phyloP scores from a whole-genome alignment of 768 basidiomycete species.

The Mycena rosella region DNA sequence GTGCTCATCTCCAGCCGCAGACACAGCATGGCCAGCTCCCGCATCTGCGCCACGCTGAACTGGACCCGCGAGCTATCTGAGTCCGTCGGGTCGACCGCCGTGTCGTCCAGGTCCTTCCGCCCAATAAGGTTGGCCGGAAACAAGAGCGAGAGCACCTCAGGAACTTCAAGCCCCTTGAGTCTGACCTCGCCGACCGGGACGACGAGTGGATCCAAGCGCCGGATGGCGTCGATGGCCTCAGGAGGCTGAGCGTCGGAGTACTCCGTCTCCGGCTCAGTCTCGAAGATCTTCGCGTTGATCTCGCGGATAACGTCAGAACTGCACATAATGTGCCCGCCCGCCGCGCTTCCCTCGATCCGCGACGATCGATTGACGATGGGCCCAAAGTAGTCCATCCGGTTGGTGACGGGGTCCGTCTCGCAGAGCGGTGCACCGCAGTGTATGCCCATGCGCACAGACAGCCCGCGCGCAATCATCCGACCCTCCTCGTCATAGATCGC shows the following conservation, averaged over 20 bases:
- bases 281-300: constrained; percentile 72
- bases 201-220: constrained; percentile 75
- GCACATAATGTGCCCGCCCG: constrained; percentile 95
- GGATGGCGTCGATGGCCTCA: constrained; percentile 81
- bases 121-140: constrained; percentile 83
- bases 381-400: constrained; percentile 98
- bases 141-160: constrained; percentile 87
- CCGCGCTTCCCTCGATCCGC: constrained; percentile 84
- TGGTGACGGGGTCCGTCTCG: constrained; percentile 90
- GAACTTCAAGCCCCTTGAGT: constrained; percentile 94
- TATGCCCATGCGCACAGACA: constrained; percentile 97
- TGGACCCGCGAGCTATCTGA: constrained; percentile 66
- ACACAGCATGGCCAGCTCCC: constrained; percentile 78
- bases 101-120: constrained; percentile 68
- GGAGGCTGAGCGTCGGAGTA: constrained; percentile 68
- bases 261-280: constrained; percentile 69
- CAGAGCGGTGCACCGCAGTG: constrained; percentile 93
- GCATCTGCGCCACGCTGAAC: constrained; percentile 81
- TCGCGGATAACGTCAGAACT: constrained; percentile 90
- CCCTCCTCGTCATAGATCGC: constrained; percentile 77
- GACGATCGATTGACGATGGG: constrained; percentile 96
- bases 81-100: constrained; percentile 44
- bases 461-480: constrained; percentile 81
- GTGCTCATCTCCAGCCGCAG: constrained; percentile 85
- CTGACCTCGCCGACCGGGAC: constrained; percentile 89